These are phyloP conservation scores for Capsicum baccatum DNA, from an alignment of 257 asterid species.

Conservation along the genomic window DNA sequence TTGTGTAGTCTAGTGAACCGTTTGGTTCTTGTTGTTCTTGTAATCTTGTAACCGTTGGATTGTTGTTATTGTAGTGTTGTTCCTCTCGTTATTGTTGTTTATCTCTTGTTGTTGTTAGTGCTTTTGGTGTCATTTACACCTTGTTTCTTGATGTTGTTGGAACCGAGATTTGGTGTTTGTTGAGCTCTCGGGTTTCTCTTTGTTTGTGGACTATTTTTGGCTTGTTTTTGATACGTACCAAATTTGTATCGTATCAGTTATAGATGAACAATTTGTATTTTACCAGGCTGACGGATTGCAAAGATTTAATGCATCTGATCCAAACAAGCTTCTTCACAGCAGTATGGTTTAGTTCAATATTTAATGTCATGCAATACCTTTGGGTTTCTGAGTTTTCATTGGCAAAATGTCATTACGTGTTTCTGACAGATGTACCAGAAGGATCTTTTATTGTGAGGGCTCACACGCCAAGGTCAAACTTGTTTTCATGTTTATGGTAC, in stretches of 20 bases:
- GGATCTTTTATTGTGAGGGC: constrained; percentile 96
- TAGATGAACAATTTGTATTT: constrained; percentile 84
- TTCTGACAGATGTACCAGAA: constrained; percentile 93
- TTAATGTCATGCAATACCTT: constrained; percentile 26
- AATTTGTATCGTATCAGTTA: constrained; percentile 12
- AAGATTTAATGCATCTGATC: constrained; percentile 76
- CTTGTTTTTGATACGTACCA: too few relatives aligned
- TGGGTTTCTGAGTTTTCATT: constrained; percentile 24
- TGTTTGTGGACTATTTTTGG: too few relatives aligned
- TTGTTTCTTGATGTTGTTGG: too few relatives aligned
- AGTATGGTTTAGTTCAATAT: constrained; percentile 52
- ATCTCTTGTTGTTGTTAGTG: too few relatives aligned
- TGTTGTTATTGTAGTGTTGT: too few relatives aligned
- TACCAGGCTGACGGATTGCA: constrained; percentile 86
- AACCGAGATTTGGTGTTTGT: too few relatives aligned
- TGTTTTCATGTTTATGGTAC: constrained; percentile 99
- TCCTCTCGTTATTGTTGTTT: too few relatives aligned
- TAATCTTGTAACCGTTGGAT: too few relatives aligned
- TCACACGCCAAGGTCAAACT: constrained; percentile 97
- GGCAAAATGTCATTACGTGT: constrained; percentile 26
- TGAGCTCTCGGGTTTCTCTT: too few relatives aligned
- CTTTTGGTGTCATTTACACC: too few relatives aligned
- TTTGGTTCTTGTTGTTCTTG: too few relatives aligned
- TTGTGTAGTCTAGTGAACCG: too few relatives aligned
- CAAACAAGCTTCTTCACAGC: constrained; percentile 89